These are phyloP conservation scores for Fomitopsis palustris DNA, from an alignment of 1,284 basidiomycete genomes.

Conservation along the genomic window DNA sequence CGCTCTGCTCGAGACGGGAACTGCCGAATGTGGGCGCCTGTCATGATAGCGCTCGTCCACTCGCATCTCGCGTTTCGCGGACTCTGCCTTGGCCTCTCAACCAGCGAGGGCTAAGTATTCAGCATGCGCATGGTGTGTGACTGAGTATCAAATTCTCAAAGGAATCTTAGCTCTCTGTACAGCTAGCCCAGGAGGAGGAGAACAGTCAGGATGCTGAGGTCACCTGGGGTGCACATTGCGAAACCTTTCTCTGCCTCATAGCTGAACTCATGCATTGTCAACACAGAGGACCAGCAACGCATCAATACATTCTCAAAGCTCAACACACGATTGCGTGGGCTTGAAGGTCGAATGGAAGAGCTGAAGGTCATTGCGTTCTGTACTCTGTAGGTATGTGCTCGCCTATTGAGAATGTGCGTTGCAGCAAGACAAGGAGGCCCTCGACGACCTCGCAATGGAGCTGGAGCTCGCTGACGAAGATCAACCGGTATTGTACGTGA, in stretches of 20 bases:
- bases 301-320: slow-evolving; percentile 94
- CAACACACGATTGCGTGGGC: slow-evolving; percentile 72
- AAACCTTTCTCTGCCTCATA: background rate
- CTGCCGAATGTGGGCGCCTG: background rate
- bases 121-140: slow-evolving; percentile 51
- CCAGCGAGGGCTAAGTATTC: background rate
- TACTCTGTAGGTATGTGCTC: background rate
- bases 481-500: slow-evolving; percentile 67
- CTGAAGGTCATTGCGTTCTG: slow-evolving; percentile 54
- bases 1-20: background rate
- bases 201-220: slow-evolving; percentile 83
- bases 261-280: background rate
- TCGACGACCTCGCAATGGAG: slow-evolving; percentile 87
- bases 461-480: slow-evolving; percentile 89
- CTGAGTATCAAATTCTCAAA: background rate
- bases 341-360: slow-evolving; percentile 70
- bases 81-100: background rate
- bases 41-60: background rate
- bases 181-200: slow-evolving; percentile 79
- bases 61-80: background rate
- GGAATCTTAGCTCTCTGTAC: background rate
- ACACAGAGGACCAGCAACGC: slow-evolving; percentile 84
- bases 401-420: background rate
- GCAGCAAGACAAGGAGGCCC: slow-evolving; percentile 89
- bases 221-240: slow-evolving; percentile 73